Evolutionary conservation across 805 yeast genomes (phyloP).

Genomic region (Kockiozyma suomiensis): DNA sequence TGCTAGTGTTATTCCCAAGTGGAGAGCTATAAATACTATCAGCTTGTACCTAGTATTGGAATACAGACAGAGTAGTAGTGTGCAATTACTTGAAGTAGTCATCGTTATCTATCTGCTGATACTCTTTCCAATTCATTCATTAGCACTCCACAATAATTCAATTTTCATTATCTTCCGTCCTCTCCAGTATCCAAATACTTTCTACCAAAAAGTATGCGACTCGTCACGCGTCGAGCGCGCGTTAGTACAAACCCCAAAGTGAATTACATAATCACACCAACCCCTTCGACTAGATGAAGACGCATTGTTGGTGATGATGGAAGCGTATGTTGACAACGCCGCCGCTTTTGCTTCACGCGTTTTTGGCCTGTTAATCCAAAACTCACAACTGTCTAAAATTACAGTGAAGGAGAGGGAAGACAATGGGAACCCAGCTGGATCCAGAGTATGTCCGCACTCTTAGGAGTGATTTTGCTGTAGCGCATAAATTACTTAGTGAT

Average conservation of each 20-base stretch:
- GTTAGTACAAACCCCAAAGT: not conserved
- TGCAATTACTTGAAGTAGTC: too few species aligned
- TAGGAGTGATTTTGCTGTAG: constrained; percentile 43
- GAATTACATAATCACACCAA: too few species aligned
- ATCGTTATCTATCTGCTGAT: too few species aligned
- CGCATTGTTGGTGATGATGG: not conserved
- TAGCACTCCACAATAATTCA: too few species aligned
- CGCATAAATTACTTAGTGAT: constrained; percentile 52
- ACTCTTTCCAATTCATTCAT: too few species aligned
- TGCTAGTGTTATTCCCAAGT: too few species aligned
- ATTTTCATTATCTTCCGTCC: too few species aligned
- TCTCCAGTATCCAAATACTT: too few species aligned
- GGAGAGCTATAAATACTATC: too few species aligned
- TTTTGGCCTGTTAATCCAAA: not conserved
- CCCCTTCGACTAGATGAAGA: not conserved
- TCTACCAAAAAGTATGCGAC: too few species aligned
- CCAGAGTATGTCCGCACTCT: not conserved
- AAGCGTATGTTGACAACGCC: constrained; percentile 2
- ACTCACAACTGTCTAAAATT: not conserved
- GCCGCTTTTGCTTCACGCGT: not conserved
- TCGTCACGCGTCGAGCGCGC: constrained; percentile 10
- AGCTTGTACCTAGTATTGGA: too few species aligned
- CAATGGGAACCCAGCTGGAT: not conserved
- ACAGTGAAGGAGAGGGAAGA: not conserved
- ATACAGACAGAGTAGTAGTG: too few species aligned